phyloP scores from a whole-genome alignment of 2,329 filamentous ascomycete genomes.

The Arthroderma sp. region DNA sequence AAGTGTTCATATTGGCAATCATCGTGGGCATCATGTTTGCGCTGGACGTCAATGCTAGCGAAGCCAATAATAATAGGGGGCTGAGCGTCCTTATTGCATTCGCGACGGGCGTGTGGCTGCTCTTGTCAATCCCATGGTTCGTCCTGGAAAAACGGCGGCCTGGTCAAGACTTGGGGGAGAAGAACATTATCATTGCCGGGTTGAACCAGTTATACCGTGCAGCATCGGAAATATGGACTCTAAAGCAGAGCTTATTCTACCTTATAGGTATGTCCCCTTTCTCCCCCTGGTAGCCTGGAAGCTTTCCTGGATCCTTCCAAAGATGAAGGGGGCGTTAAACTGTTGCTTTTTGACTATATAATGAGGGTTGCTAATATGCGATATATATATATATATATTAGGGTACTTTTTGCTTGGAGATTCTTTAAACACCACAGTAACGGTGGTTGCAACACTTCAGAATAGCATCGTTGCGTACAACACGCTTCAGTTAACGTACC shows the following conservation, averaged over 20 bases:
- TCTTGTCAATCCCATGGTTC: slow-evolving; percentile 56
- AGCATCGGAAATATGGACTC: slow-evolving; percentile 47
- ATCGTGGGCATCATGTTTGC: slow-evolving; percentile 54
- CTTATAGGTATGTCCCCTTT: slow-evolving; percentile 39
- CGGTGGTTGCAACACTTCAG: slow-evolving; percentile 54
- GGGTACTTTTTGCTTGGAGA: slow-evolving; percentile 59
- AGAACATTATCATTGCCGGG: slow-evolving; percentile 44
- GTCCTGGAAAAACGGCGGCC: slow-evolving; percentile 52
- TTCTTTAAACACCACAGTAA: slow-evolving; percentile 57
- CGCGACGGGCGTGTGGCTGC: slow-evolving; percentile 51
- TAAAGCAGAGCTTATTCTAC: slow-evolving; percentile 55
- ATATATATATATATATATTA: too few species aligned
- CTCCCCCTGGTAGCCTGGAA: neutral
- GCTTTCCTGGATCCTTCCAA: too few species aligned
- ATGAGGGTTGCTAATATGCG: neutral
- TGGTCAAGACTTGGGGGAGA: slow-evolving; percentile 40
- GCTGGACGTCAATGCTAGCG: slow-evolving; percentile 47
- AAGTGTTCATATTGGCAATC: slow-evolving; percentile 51
- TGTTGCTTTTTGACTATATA: neutral
- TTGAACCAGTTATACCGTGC: slow-evolving; percentile 52
- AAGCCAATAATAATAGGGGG: slow-evolving; percentile 54
- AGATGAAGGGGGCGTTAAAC: neutral
- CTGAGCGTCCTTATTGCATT: slow-evolving; percentile 54
- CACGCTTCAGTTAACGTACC: slow-evolving; percentile 52
- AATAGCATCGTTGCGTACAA: slow-evolving; percentile 55